Percentiles rank a stretch among this genome's conserved stretches.
phyloP scores from a whole-genome alignment of 179 eudicot species.

The Beta lomatogona region DNA sequence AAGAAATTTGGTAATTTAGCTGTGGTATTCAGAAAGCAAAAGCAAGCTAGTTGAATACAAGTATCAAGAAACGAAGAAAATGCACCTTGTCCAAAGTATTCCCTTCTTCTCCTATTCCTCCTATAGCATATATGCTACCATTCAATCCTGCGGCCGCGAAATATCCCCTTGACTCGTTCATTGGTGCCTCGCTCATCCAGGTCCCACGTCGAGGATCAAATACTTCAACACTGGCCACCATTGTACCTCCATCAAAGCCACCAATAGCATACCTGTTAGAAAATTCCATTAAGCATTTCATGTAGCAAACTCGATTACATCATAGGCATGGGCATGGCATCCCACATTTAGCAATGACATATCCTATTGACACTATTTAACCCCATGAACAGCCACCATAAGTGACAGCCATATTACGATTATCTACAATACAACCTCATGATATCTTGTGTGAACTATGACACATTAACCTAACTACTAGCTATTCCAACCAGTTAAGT shows the following conservation, averaged over 20 bases:
- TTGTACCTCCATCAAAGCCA: conserved; percentile 40
- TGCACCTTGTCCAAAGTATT: conserved; percentile 32
- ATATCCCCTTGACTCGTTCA: conserved; percentile 41
- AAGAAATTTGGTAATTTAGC: not conserved
- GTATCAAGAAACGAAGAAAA: conserved; percentile 1
- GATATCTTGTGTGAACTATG: too few species aligned
- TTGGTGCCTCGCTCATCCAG: conserved; percentile 41
- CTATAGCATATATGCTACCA: conserved; percentile 34
- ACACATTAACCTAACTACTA: too few species aligned
- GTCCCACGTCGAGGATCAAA: conserved; percentile 45
- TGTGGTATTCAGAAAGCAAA: not conserved
- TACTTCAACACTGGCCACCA: conserved; percentile 49
- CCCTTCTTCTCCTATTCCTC: conserved; percentile 34
- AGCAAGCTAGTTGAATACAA: not conserved
- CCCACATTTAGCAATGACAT: not conserved
- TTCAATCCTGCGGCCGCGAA: conserved; percentile 30
- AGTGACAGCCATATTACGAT: too few species aligned
- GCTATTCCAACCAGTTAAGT: too few species aligned
- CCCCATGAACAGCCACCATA: too few species aligned
- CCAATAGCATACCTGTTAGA: conserved; percentile 47
- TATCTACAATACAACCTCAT: too few species aligned
- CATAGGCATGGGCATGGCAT: too few species aligned
- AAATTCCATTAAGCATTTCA: not conserved
- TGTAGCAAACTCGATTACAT: not conserved
- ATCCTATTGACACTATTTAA: not conserved